phyloP scores from a whole-genome alignment of 352 stramenopile genomes.

The Pythium folliculosum region DNA sequence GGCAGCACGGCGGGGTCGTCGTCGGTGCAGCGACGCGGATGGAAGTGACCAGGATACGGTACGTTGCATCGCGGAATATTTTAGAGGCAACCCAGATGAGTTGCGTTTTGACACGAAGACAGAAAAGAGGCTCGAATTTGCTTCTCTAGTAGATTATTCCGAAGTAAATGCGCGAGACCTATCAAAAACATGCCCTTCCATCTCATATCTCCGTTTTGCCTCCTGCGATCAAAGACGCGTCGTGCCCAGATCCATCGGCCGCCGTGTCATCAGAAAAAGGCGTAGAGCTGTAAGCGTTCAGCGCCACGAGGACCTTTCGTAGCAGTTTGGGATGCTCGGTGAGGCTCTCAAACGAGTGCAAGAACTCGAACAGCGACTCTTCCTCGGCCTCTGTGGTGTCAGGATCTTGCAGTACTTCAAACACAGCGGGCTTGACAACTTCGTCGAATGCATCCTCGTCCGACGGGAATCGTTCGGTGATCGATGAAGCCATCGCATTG shows the following conservation, averaged over 20 bases:
- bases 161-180: neutral
- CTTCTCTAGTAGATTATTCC: slow-evolving; percentile 19
- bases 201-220: slow-evolving; percentile 24
- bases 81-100: neutral
- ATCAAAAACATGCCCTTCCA: neutral
- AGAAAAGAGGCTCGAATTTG: neutral
- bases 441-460: slow-evolving; percentile 64
- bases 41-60: slow-evolving; percentile 20
- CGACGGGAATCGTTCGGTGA: slow-evolving; percentile 30
- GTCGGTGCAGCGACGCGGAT: slow-evolving; percentile 14
- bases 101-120: slow-evolving; percentile 3
- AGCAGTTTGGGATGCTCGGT: slow-evolving; percentile 65
- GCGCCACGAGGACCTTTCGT: slow-evolving; percentile 48
- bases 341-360: slow-evolving; percentile 77
- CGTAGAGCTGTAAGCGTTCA: slow-evolving; percentile 7
- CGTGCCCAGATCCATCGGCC: neutral
- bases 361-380: slow-evolving; percentile 76
- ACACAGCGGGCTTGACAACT: slow-evolving; percentile 80
- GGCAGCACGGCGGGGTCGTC: slow-evolving; percentile 15
- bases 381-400: slow-evolving; percentile 47
- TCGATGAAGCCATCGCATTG: neutral
- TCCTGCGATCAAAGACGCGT: slow-evolving; percentile 1
- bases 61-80: neutral
- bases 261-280: neutral
- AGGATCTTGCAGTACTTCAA: slow-evolving; percentile 63